Evolutionary conservation across 164 flowering plant genomes (phyloP), one percentile per base, ranked within the genome.

Genomic region (Brasenia schreberi): DNA sequence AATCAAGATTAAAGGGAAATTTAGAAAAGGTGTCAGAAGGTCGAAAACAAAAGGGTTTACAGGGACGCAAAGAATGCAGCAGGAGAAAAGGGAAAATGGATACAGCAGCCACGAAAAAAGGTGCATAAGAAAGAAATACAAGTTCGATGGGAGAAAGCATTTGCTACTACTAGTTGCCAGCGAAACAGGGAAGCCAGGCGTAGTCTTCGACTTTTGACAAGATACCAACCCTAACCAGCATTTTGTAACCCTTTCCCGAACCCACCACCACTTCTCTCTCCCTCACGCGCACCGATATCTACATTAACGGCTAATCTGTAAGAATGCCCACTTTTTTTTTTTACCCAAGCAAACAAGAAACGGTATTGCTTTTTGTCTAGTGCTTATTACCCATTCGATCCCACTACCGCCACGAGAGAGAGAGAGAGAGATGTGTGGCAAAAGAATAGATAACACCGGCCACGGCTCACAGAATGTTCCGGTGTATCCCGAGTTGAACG

Each of bases 41-140:
- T 33, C 23, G 14, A 27, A 12, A 64, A 9, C 27, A 27, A 70
- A 42, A 43, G 12, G 3, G 61, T 59, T 33, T 53, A 64, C 64
- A 27, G 64, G 61, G 16, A 14, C 4, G 56, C 56, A 62, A 66
- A 77, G 81, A 81, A 78, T 85, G 93, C 84, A 93, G 93, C 87
- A 83, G 84, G 80, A 79, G 81, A 82, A 80, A 86, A 87, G 89
- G 81, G 85, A 86, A 85, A 83, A 75, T 7, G 53, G 56, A 49
- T 49, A 9, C 56, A 49, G 14, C 16, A 49, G 56, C 56, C 56
- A 49, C 56, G 16, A 49, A 49, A 49, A 60, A 65, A 19, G 61
- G 64, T 70, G 74, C 71, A 70, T 75, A 78, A 72, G 77, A 74
- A 77, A 64, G 73, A 62, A 71, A 80, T 69, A 77, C 56, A 49